These are phyloP conservation scores for Breviolum minutum DNA, from an alignment of 73 alveolate species.

Conservation along the genomic window DNA sequence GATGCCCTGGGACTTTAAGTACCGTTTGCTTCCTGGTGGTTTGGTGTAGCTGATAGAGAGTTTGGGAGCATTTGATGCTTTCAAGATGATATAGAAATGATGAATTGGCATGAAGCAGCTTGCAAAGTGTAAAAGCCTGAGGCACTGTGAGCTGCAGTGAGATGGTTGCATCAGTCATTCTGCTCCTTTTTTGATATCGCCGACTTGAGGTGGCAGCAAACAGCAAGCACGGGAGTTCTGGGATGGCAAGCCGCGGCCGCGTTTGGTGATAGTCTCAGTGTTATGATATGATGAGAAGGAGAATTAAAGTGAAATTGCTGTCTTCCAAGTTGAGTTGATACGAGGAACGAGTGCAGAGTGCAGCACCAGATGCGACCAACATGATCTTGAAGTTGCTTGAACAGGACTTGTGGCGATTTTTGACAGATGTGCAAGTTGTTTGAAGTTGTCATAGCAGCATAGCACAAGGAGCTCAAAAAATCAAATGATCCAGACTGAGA, in stretches of 20 bases:
- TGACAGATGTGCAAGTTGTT: no score
- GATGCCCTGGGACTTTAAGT: constrained; percentile 81
- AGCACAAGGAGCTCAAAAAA: no score
- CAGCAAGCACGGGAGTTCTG: constrained; percentile 61
- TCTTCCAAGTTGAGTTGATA: background rate
- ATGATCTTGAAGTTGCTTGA: constrained; percentile 70
- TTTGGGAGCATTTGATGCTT: background rate
- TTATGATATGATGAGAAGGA: background rate
- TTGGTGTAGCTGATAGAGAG: background rate
- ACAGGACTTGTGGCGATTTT: constrained; percentile 20
- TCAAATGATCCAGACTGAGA: no score
- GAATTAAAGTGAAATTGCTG: background rate
- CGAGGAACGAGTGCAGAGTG: constrained; percentile 54
- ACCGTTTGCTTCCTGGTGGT: constrained; percentile 36
- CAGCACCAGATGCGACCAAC: constrained; percentile 59
- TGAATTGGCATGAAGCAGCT: no score
- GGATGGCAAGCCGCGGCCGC: constrained; percentile 85
- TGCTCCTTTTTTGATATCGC: background rate
- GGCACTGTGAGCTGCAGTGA: no score
- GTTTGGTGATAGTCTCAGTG: background rate
- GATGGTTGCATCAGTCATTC: no score
- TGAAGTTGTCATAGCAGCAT: no score
- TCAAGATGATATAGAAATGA: background rate
- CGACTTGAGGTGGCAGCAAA: constrained; percentile 56
- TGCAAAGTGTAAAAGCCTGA: background rate